These are phyloP conservation scores for Nannochloropsis granulata DNA, from an alignment of 108 stramenopile genomes.

Conservation along the genomic window DNA sequence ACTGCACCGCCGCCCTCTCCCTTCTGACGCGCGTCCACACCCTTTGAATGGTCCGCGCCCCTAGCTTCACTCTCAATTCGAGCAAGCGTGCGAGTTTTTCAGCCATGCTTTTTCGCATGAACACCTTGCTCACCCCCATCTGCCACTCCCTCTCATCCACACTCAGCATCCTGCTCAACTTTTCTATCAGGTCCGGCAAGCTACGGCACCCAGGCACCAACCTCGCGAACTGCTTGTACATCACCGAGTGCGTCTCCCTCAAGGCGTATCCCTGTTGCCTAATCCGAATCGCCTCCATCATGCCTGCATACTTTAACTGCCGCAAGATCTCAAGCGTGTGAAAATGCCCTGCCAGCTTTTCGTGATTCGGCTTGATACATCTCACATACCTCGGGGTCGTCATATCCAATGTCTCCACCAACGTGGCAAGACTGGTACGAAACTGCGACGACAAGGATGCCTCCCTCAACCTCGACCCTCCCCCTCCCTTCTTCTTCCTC, in stretches of 20 bases:
- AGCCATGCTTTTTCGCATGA: constrained; percentile 12
- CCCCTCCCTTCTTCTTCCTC: constrained; percentile 7
- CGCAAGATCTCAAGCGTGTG: constrained; percentile 33
- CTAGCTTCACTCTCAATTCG: constrained; percentile 1
- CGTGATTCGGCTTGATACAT: constrained; percentile 45
- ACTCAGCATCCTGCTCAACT: neutral
- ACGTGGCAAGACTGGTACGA: constrained; percentile 35
- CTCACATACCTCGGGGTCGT: constrained; percentile 45
- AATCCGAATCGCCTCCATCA: constrained; percentile 95
- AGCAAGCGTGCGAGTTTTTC: constrained; percentile 12
- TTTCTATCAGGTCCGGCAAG: neutral
- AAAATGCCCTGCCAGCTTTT: constrained; percentile 28
- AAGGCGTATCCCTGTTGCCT: constrained; percentile 50
- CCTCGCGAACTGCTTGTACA: constrained; percentile 5
- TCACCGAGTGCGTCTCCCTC: constrained; percentile 8
- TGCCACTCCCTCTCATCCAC: constrained; percentile 9
- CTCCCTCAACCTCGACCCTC: neutral
- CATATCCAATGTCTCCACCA: constrained; percentile 29
- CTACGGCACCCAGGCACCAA: neutral
- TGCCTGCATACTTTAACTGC: constrained; percentile 90
- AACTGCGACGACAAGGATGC: constrained; percentile 40
- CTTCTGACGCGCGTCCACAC: neutral
- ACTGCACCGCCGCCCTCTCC: neutral
- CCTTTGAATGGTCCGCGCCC: constrained; percentile 10
- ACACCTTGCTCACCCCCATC: constrained; percentile 19